Evolutionary conservation across 2,329 filamentous ascomycete species (phyloP), one percentile per base, ranked within the genome.

Genomic region (Lasiodiplodia gonubiensis): DNA sequence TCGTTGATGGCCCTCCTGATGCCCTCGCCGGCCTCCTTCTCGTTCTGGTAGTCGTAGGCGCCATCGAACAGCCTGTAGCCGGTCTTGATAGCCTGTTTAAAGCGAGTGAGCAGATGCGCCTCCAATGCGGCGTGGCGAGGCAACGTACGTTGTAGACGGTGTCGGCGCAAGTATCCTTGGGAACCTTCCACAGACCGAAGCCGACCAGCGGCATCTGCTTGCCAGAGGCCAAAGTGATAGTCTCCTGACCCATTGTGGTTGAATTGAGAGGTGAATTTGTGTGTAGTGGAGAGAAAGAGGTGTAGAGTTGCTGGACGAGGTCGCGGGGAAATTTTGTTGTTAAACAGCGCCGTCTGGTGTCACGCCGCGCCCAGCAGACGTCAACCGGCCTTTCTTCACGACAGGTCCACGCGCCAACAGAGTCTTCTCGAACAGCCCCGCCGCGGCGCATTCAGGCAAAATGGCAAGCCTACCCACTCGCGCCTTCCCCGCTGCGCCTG

Each of bases 131-230:
- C 25, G 35, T 42, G 25, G 39, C 42, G 21, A 42, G n/a, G 23
- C 11, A 42, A 21, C 67, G 42, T 64, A 71, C 88, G 70, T 93
- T 89, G 85, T 94, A 94, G 72, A 94, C 89, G 69, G 87, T 88
- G 74, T 94, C 91, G 74, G 92, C 88, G 76, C 87, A 89, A 66
- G 87, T 89, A 65, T 87, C 86, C 72, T 90, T 91, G 78, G 88
- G 88, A 71, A 95, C 90, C 83, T 95, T 95, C 92, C 92, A 95
- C 72, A 94, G 86, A 68, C 90, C 90, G 77, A 92, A 92, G 79
- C 90, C 90, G 71, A 92, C 89, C 78, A 90, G 86, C 75, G 90
- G 90, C 90, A 92, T 92, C 73, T 90, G 84, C 73, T 86, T 76
- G 80, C 88, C 88, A 79, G 83, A 88, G 80, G 82, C 89, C 70